These are phyloP conservation scores for Moricandia moricandioides DNA, from an alignment of 345 rosid species.

Conservation along the genomic window DNA sequence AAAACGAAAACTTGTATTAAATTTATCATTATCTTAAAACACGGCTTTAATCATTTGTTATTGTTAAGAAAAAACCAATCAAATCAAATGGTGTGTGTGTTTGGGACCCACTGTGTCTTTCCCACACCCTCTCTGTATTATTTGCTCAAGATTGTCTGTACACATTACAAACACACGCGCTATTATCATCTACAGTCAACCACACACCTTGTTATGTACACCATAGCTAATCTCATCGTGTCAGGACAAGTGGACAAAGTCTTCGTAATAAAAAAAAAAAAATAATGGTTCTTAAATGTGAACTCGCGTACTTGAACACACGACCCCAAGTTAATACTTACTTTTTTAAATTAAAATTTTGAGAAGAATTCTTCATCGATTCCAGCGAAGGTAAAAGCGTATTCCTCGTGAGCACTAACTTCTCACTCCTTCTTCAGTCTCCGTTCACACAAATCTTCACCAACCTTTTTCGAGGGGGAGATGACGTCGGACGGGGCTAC, in stretches of 20 bases:
- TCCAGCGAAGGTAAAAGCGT: neutral
- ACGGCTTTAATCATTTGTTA: neutral
- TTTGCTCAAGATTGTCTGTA: neutral
- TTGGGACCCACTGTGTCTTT: constrained; percentile 34
- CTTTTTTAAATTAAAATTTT: too few relatives aligned
- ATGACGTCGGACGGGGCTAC: neutral
- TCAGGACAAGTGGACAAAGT: neutral
- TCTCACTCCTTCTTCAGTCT: neutral
- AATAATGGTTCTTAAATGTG: neutral
- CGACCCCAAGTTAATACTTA: neutral
- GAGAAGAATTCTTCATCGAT: neutral
- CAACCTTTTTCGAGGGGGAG: neutral
- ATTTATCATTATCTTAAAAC: neutral
- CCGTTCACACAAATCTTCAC: neutral
- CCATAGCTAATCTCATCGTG: neutral
- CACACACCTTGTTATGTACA: neutral
- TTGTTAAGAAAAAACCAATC: neutral
- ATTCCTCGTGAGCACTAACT: neutral
- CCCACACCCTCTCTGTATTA: neutral
- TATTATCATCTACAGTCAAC: neutral
- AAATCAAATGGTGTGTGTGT: constrained; percentile 32
- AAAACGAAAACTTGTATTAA: neutral
- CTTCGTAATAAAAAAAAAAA: neutral
- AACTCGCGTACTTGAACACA: neutral
- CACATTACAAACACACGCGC: neutral